Evolutionary conservation across 768 basidiomycete species (phyloP), one percentile per base, ranked within the genome.

Genomic region (Termitomyces sp.): DNA sequence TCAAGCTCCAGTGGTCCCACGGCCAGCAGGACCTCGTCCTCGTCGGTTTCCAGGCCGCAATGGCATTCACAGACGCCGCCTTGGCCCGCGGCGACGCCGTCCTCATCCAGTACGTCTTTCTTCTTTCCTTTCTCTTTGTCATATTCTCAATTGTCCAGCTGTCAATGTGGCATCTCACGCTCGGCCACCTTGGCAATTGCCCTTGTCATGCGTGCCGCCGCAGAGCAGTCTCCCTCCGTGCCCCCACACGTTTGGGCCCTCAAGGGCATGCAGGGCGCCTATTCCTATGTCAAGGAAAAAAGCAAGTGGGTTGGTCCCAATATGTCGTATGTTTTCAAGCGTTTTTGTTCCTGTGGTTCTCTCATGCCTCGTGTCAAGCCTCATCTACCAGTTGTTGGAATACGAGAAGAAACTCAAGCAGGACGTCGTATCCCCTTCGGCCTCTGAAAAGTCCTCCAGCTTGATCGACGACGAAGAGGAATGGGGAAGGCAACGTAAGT

Each of bases 301-400:
- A 91, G 89, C 69, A 85, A 82, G 70, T 88, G 86, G 76, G 82
- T 92, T 56, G 90, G 94, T 19, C 94, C 94, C 53, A 96, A 96
- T 71, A 95, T 96, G 86, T 93, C 91, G 89, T 93, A 75, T 72
- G 91, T 86, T 37, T 41, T 35, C 59, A 5, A 3, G 3, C 34
- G 45, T 49, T 51, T 59, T 47, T 45, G 51, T 45, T 53, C 55
- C 48, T 17, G 17, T 34, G 6, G 54, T 67, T 57, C 63, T 46
- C 55, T 61, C 40, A 58, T 56, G 60, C 56, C 62, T 47, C 62
- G 57, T 64, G 30, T 17, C 17, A 21, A 93, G 92, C 56, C 84
- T 95, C 68, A 94, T 95, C 73, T 94, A 94, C 78, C 93, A 95
- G 73, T 78, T 96, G 44, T 76, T 93, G 64, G 94, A 95, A 68